Conservation (phyloP, 768 basidiomycete genomes). For the Termitomyces titanicus region DNA sequence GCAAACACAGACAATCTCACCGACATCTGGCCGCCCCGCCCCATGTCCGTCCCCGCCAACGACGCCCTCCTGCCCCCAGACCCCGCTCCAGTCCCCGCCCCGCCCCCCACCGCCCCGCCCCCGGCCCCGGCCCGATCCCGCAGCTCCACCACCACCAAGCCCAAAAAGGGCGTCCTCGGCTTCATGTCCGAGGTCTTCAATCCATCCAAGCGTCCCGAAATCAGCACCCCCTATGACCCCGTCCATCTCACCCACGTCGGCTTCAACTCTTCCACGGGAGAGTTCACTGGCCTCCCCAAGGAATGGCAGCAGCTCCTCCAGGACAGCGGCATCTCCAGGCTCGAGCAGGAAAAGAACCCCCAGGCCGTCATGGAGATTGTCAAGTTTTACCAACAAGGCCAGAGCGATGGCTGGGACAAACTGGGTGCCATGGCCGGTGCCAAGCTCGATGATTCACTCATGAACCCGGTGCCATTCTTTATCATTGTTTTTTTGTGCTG, state of each 20-base stretch:
- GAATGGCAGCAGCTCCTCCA: conserved; percentile 98
- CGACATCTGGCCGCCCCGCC: conserved; percentile 60
- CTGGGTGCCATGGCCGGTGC: conserved; percentile 50
- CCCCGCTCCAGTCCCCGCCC: not conserved
- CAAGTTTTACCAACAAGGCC: conserved; percentile 94
- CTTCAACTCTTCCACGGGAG: conserved; percentile 97
- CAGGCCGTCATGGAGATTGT: conserved; percentile 99
- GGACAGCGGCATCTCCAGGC: conserved; percentile 91
- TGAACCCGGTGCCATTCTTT: conserved; percentile 44
- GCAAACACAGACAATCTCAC: conserved; percentile 80
- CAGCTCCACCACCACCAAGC: conserved; percentile 45
- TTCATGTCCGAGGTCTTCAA: conserved; percentile 71
- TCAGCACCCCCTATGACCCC: conserved; percentile 97
- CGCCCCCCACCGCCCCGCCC: not conserved
- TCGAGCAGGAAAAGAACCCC: conserved; percentile 96
- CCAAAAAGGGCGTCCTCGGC: conserved; percentile 70
- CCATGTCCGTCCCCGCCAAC: conserved; percentile 52
- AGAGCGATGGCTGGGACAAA: conserved; percentile 83
- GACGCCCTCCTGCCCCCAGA: conserved; percentile 26
- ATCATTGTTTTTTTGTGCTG: too few relatives aligned
- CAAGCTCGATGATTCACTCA: conserved; percentile 46
- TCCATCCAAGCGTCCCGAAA: conserved; percentile 77
- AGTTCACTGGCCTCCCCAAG: conserved; percentile 96
- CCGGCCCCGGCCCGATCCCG: conserved; percentile 34
- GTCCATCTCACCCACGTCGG: conserved; percentile 99